phyloP scores from a whole-genome alignment of 2,329 filamentous ascomycete genomes.

The Sclerotinia sclerotiorum region DNA sequence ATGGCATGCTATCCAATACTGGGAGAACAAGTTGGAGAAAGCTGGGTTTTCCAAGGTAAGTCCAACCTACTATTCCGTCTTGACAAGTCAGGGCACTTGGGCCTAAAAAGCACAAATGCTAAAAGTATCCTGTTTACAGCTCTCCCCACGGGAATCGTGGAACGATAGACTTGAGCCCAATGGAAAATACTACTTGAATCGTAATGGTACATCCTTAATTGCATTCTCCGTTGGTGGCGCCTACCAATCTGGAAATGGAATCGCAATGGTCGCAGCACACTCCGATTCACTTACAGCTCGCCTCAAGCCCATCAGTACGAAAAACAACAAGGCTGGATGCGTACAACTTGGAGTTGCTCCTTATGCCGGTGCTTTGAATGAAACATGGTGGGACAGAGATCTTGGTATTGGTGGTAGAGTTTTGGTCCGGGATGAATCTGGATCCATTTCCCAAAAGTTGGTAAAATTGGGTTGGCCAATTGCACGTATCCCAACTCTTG shows the following conservation, averaged over 20 bases:
- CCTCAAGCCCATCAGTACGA: conserved; percentile 85
- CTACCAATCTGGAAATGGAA: conserved; percentile 81
- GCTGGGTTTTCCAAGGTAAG: conserved; percentile 71
- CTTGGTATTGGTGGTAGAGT: conserved; percentile 88
- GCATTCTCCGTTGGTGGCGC: conserved; percentile 79
- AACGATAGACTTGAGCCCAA: conserved; percentile 67
- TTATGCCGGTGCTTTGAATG: conserved; percentile 83
- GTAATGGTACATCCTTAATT: conserved; percentile 83
- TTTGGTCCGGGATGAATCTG: conserved; percentile 72
- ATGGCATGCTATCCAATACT: conserved; percentile 83
- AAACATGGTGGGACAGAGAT: conserved; percentile 97
- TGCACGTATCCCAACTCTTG: conserved; percentile 85
- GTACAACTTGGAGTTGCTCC: conserved; percentile 87
- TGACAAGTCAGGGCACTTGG: too few species aligned
- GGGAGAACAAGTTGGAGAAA: conserved; percentile 68
- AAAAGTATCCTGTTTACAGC: conserved; percentile 43
- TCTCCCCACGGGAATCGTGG: conserved; percentile 82
- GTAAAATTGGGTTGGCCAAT: conserved; percentile 95
- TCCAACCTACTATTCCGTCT: conserved; percentile 17
- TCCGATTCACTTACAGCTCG: conserved; percentile 89
- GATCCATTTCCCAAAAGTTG: conserved; percentile 76
- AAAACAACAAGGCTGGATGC: conserved; percentile 83
- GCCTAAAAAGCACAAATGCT: neutral
- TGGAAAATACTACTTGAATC: conserved; percentile 84
- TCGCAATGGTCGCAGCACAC: conserved; percentile 87